A percentile compares a stretch with the other conserved stretches of the same genome.
phyloP scores from a whole-genome alignment of 1,139 yeast genomes.

The Kodamaea fungicola region DNA sequence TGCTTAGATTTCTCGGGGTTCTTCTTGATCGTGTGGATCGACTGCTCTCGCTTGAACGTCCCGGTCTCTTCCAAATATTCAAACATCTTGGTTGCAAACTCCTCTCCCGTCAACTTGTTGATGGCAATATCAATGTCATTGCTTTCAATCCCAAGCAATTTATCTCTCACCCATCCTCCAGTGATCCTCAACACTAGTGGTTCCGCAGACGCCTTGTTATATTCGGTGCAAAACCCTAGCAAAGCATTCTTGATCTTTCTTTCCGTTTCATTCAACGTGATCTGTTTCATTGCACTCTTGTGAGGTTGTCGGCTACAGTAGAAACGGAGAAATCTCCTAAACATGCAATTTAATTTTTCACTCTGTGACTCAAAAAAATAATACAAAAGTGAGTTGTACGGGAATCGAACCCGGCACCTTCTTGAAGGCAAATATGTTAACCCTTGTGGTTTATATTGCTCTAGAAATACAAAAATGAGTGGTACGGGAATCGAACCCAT shows the following conservation, averaged over 20 bases:
- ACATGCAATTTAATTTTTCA: not conserved
- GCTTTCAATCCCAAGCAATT: conserved; percentile 71
- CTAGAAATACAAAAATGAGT: conserved; percentile 44
- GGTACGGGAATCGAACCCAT: conserved; percentile 83
- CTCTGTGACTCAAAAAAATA: conserved; percentile 4
- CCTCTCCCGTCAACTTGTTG: conserved; percentile 78
- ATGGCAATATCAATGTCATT: conserved; percentile 92
- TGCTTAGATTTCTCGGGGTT: conserved; percentile 97
- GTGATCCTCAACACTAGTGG: conserved; percentile 67
- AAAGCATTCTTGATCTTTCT: conserved; percentile 43
- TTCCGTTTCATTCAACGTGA: conserved; percentile 47
- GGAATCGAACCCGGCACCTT: conserved; percentile 83
- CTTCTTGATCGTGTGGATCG: conserved; percentile 78
- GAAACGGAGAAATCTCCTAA: too few relatives aligned
- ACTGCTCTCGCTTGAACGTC: conserved; percentile 32
- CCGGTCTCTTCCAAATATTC: conserved; percentile 50
- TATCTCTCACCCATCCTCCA: conserved; percentile 99
- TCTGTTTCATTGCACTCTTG: conserved; percentile 9
- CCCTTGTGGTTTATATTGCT: too few relatives aligned
- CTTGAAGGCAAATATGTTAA: conserved; percentile 67
- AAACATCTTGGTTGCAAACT: conserved; percentile 68
- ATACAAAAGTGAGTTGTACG: conserved; percentile 61
- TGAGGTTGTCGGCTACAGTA: too few relatives aligned
- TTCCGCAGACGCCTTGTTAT: conserved; percentile 21
- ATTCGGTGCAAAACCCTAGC: conserved; percentile 38